phyloP scores from a whole-genome alignment of 2,329 filamentous ascomycete species.

The Pestalotiopsis sp. region DNA sequence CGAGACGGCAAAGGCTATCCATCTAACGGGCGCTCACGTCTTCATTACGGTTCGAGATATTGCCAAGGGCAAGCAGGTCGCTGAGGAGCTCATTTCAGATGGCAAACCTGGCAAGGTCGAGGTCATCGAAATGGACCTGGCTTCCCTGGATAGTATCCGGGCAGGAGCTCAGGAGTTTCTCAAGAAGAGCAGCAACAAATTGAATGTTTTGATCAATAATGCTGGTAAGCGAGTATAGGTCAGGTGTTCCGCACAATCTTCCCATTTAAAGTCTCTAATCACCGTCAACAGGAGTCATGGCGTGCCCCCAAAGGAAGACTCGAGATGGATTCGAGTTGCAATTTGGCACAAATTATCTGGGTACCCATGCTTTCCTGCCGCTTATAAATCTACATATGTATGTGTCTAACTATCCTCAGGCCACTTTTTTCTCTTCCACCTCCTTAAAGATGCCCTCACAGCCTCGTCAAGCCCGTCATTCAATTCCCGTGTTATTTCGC shows the following conservation, averaged over 20 bases:
- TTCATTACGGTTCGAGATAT: constrained; percentile 20
- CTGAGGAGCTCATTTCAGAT: constrained; percentile 17
- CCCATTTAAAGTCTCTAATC: neutral
- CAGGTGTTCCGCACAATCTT: neutral
- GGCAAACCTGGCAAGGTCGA: constrained; percentile 19
- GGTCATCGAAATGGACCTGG: constrained; percentile 20
- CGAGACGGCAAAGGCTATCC: constrained; percentile 18
- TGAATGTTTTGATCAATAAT: constrained; percentile 23
- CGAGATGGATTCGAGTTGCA: constrained; percentile 22
- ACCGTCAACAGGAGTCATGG: neutral
- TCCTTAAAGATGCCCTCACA: constrained; percentile 16
- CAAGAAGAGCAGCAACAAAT: constrained; percentile 14
- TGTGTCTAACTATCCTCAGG: neutral
- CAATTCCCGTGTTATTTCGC: constrained; percentile 44
- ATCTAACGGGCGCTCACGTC: constrained; percentile 17
- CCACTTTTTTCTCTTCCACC: constrained; percentile 21
- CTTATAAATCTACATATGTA: neutral
- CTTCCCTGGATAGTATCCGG: constrained; percentile 17
- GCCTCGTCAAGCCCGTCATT: constrained; percentile 27
- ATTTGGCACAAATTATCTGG: constrained; percentile 20
- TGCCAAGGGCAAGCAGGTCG: constrained; percentile 18
- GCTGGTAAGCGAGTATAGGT: constrained; percentile 14
- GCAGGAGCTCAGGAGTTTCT: constrained; percentile 18
- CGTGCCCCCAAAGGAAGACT: constrained; percentile 13
- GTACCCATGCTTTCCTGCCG: neutral